phyloP scores from a whole-genome alignment of 305 asterid genomes.

The Fraxinus sp. region DNA sequence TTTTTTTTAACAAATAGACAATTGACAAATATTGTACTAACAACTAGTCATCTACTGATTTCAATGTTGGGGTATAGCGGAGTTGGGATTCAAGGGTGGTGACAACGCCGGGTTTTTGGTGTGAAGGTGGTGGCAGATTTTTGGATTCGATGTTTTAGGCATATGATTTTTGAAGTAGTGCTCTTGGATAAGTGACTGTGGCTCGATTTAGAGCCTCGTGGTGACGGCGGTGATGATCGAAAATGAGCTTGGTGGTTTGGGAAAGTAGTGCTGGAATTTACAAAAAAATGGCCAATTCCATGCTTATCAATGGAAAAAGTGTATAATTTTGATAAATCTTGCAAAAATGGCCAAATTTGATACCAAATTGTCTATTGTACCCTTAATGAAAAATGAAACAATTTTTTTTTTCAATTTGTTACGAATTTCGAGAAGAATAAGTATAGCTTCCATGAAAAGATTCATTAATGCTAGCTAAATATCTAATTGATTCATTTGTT shows the following conservation, averaged over 20 bases:
- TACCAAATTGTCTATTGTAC: too few species aligned
- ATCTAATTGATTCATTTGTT: too few species aligned
- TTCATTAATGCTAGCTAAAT: too few species aligned
- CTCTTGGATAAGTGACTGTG: neutral
- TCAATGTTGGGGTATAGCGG: neutral
- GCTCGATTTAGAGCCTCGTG: neutral
- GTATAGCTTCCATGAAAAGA: too few species aligned
- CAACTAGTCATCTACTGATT: neutral
- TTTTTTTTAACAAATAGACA: neutral
- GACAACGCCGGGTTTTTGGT: neutral
- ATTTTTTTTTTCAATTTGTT: too few species aligned
- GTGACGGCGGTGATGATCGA: slow-evolving; percentile 17
- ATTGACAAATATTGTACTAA: neutral
- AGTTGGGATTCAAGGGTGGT: neutral
- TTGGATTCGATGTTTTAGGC: neutral
- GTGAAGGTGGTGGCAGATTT: neutral
- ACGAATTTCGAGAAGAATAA: too few species aligned
- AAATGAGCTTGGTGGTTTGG: slow-evolving; percentile 27
- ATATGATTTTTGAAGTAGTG: neutral
- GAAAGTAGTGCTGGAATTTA: slow-evolving; percentile 5
- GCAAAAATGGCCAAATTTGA: too few species aligned
- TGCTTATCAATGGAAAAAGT: too few species aligned
- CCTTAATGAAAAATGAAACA: too few species aligned
- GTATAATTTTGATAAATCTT: too few species aligned
- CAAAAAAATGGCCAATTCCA: too few species aligned